These are phyloP conservation scores for Cucurbita ficifolia DNA, from an alignment of 306 rosid species.

Conservation along the genomic window DNA sequence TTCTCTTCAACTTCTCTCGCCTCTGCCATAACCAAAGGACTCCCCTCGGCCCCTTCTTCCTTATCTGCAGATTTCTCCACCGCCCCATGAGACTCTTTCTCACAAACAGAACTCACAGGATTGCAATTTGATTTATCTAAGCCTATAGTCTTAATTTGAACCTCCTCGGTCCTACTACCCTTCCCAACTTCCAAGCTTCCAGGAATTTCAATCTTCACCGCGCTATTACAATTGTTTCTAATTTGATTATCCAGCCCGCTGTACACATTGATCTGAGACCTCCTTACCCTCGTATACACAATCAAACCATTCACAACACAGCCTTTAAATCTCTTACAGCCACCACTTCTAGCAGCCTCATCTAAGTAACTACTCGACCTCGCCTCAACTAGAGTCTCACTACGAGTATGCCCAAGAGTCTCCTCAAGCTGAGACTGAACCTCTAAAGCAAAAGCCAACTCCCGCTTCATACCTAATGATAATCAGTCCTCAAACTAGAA, in stretches of 20 bases:
- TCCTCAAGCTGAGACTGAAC: constrained; percentile 26
- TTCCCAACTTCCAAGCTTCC: constrained; percentile 2
- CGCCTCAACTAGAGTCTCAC: constrained; percentile 12
- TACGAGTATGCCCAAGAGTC: constrained; percentile 14
- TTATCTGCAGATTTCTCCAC: not conserved
- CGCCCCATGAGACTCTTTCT: constrained; percentile 9
- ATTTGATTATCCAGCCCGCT: constrained; percentile 12
- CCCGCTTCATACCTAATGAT: constrained; percentile 27
- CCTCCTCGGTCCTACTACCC: not conserved
- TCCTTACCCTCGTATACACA: constrained; percentile 62
- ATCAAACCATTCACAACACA: constrained; percentile 50
- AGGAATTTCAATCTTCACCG: constrained; percentile 3
- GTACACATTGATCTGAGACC: constrained; percentile 15
- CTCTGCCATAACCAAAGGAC: constrained; percentile 1
- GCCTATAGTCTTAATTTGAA: constrained; percentile 14
- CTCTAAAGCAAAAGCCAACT: constrained; percentile 25
- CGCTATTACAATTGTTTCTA: constrained; percentile 6
- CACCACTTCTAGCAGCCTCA: constrained; percentile 16
- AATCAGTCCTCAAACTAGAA: constrained; percentile 17
- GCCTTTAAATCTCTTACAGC: constrained; percentile 22
- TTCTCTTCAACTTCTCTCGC: constrained; percentile 1
- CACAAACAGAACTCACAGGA: constrained; percentile 3
- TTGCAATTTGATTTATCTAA: not conserved
- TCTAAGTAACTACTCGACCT: constrained; percentile 9
- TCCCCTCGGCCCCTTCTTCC: constrained; percentile 17